Percentiles rank a stretch among this genome's conserved stretches.
phyloP scores from a whole-genome alignment of 768 basidiomycete genomes.

The Mycena filopes region DNA sequence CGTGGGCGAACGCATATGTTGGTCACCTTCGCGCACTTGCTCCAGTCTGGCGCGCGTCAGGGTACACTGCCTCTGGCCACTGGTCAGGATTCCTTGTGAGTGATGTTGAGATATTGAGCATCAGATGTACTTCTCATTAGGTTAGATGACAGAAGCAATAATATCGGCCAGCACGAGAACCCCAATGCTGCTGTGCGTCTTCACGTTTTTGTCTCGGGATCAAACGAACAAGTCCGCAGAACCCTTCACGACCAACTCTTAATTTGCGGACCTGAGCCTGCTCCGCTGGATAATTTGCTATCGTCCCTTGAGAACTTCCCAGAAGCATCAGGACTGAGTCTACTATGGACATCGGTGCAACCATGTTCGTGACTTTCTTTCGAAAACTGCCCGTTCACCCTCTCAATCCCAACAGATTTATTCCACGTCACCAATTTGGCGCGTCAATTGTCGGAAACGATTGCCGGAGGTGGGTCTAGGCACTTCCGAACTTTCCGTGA shows the following conservation, averaged over 20 bases:
- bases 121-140: no score
- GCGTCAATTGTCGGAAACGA: slow-evolving; percentile 9
- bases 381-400: not conserved
- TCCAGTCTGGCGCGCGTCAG: slow-evolving; percentile 7
- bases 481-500: not conserved
- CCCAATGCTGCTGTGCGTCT: slow-evolving; percentile 10
- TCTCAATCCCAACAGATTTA: not conserved
- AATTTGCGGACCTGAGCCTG: slow-evolving; percentile 11
- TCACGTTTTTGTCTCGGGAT: not conserved
- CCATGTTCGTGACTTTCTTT: not conserved
- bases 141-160: slow-evolving; percentile 25
- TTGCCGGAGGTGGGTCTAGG: slow-evolving; percentile 6
- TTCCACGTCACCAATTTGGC: slow-evolving; percentile 8
- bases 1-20: slow-evolving; percentile 18
- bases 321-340: not conserved
- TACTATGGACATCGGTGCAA: not conserved
- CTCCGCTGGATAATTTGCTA: slow-evolving; percentile 5
- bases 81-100: no score
- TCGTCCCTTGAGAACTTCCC: not conserved
- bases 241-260: slow-evolving; percentile 20
- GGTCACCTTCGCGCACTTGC: slow-evolving; percentile 8
- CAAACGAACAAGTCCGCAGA: not conserved
- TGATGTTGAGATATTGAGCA: no score
- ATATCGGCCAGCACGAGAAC: slow-evolving; percentile 12
- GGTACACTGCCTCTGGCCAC: no score